Percentiles rank a stretch among this genome's conserved stretches.
Conservation (phyloP, 192 early-diverging fungal genomes). For the Podila epicladia region DNA sequence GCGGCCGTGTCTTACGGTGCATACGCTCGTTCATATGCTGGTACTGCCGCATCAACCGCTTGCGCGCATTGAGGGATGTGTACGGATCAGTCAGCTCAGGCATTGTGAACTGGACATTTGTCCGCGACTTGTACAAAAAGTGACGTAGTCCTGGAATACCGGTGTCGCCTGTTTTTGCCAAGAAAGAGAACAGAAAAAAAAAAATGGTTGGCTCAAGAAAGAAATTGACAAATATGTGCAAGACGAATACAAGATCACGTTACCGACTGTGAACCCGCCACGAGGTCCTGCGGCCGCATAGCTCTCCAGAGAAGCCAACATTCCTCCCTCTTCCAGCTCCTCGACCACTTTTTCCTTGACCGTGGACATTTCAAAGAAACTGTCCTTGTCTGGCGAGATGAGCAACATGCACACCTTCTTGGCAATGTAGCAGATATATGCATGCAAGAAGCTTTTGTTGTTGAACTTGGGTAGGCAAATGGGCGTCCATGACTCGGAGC, state of each 20-base stretch:
- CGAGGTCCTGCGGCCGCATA: constrained; percentile 34
- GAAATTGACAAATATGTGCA: not conserved
- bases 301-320: constrained; percentile 25
- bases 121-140: constrained; percentile 75
- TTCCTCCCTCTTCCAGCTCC: constrained; percentile 46
- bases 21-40: constrained; percentile 61
- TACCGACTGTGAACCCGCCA: constrained; percentile 48
- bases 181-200: not conserved
- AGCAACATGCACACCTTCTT: constrained; percentile 77
- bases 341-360: constrained; percentile 74
- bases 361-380: constrained; percentile 82
- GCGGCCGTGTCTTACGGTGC: constrained; percentile 59
- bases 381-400: constrained; percentile 83
- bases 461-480: constrained; percentile 95
- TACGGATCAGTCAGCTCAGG: constrained; percentile 69
- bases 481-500: constrained; percentile 93
- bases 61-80: constrained; percentile 57
- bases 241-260: not conserved
- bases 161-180: constrained; percentile 56
- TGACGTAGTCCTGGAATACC: constrained; percentile 76
- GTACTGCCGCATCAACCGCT: constrained; percentile 55
- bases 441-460: constrained; percentile 86
- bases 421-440: constrained; percentile 85
- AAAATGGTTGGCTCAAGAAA: not conserved
- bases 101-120: constrained; percentile 72